Percentiles rank a stretch among this genome's conserved stretches.
These are phyloP conservation scores for Neltuma alba DNA, from an alignment of 306 rosid species.

Conservation along the genomic window DNA sequence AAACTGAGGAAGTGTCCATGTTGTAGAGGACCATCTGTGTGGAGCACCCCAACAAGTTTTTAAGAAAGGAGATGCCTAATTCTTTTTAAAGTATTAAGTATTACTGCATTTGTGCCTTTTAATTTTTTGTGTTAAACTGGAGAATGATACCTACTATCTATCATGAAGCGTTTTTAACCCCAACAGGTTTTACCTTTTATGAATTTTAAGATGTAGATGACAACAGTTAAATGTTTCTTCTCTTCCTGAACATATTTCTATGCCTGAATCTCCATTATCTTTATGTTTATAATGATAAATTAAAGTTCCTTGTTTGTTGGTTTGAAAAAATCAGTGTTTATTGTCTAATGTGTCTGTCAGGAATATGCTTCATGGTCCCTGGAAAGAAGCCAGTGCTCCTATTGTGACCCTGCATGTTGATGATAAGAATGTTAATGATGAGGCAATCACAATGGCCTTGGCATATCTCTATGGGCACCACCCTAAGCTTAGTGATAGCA, in stretches of 20 bases:
- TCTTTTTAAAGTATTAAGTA: neutral
- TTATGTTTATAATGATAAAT: neutral
- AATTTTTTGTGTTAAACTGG: neutral
- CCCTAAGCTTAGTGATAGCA: slow-evolving; percentile 84
- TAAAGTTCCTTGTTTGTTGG: neutral
- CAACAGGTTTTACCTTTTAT: neutral
- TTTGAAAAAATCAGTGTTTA: neutral
- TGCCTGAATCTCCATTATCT: neutral
- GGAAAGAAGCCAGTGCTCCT: slow-evolving; percentile 97
- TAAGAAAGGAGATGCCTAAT: neutral
- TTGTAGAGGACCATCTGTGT: neutral
- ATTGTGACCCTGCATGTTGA: slow-evolving; percentile 72
- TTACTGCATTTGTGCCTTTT: neutral
- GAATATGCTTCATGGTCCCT: slow-evolving; percentile 99
- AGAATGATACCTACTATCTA: neutral
- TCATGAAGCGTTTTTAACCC: neutral
- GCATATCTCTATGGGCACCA: slow-evolving; percentile 93
- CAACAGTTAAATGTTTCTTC: neutral
- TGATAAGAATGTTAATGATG: slow-evolving; percentile 86
- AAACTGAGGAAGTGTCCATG: neutral
- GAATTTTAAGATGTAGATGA: neutral
- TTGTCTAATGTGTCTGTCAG: slow-evolving; percentile 45
- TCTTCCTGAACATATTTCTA: neutral
- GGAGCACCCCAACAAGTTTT: neutral
- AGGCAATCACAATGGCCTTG: slow-evolving; percentile 88